phyloP scores from a whole-genome alignment of 495 filamentous ascomycete species.

The Chaetomium tenue region DNA sequence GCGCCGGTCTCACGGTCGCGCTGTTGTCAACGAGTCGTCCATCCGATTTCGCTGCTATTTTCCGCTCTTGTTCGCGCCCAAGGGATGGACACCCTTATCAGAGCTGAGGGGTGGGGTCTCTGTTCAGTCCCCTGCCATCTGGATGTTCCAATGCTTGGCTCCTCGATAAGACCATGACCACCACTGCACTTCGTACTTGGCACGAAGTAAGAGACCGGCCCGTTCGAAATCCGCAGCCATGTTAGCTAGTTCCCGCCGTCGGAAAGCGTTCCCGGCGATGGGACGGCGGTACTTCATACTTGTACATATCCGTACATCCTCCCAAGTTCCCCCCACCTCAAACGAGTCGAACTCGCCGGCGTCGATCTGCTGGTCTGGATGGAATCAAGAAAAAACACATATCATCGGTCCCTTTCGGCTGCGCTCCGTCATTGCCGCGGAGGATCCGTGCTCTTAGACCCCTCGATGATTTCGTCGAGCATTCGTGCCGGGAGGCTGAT shows the following conservation, averaged over 20 bases:
- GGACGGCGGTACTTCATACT: neutral
- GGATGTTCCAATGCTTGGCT: neutral
- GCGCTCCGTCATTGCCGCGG: neutral
- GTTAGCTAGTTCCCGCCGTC: too few species aligned
- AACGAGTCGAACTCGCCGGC: neutral
- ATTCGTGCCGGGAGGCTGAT: neutral
- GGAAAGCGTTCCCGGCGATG: neutral
- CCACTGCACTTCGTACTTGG: neutral
- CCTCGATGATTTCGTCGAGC: neutral
- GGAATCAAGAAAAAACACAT: neutral
- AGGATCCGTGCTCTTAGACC: neutral
- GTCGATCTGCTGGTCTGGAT: neutral
- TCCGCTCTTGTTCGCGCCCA: neutral
- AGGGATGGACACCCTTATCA: neutral
- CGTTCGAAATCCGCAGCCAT: too few species aligned
- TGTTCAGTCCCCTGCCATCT: neutral
- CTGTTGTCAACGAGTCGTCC: neutral
- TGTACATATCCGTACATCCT: neutral
- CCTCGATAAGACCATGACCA: neutral
- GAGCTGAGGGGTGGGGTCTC: neutral
- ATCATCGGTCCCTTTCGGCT: neutral
- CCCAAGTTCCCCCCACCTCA: too few species aligned
- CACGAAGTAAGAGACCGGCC: too few species aligned
- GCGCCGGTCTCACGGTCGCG: neutral
- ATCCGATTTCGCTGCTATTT: conserved; percentile 16